Evolutionary conservation across 2,329 filamentous ascomycete genomes (phyloP), one percentile per base, ranked within the genome.

Genomic region (Diaporthe longicolla): DNA sequence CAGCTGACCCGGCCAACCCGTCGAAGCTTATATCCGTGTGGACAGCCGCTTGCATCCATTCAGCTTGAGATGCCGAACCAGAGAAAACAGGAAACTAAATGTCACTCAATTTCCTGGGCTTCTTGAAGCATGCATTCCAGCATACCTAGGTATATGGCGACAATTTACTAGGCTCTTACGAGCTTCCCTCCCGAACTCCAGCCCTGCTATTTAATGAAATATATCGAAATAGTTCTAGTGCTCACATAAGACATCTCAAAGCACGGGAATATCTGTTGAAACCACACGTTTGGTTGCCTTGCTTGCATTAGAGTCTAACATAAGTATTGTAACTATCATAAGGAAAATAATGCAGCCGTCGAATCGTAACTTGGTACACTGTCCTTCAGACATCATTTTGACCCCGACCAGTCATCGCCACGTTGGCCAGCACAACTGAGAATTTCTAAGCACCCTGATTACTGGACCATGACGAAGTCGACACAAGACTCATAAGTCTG

Each of bases 401-500:
- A 7, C 13, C 32, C 11, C 45, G 8, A 32, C 17, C 11, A 54
- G 32, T 19, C 55, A 58, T 15, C 29, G 7, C 54, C 29, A 37
- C n/a, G 4, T 21, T 7, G 11, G 3, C 3, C 21, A 54, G 40
- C 13, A 26, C 11, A 21, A 11, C 19, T 13, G 8, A 2, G 11
- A 4, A 17, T 17, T 1, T 43, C 40, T 43, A 15, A 43, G n/a
- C 5, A 15, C 32, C 15, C 19, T 8, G 11, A 54, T 35, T 54
- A 6, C 63, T 68, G 63, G 1, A n/a, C 76, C 58, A 79, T 61
- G 21, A 81, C 77, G 70, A 84, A 84, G 73, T 84, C 83, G 11
- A 84, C 77, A 52, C 83, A 84, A 74, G 81, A 83, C 76, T 83
- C 78, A 58, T 84, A 84, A 1, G 82, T 85, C 79, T 85, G 83